These are phyloP conservation scores for Sisymbrium altissimum DNA, from an alignment of 345 rosid genomes.

Conservation along the genomic window DNA sequence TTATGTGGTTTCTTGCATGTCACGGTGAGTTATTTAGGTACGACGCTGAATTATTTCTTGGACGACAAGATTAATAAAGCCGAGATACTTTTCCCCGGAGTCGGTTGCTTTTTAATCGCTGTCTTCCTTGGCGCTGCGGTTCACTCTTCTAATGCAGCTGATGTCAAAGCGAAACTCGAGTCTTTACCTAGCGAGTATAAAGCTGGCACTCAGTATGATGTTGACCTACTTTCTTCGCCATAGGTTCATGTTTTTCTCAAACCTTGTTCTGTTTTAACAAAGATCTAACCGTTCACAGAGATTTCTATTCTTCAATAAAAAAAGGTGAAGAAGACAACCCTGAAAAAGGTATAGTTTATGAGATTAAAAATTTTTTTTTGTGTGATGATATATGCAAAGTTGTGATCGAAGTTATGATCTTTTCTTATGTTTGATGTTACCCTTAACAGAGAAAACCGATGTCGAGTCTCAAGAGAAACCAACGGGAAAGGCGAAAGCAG, in stretches of 20 bases:
- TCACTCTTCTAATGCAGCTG: constrained; percentile 72
- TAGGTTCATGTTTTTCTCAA: not conserved
- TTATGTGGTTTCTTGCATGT: constrained; percentile 12
- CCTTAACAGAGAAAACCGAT: constrained; percentile 31
- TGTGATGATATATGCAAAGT: not conserved
- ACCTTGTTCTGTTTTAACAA: not conserved
- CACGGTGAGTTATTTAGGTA: constrained; percentile 39
- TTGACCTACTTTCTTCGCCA: not conserved
- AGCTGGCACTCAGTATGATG: constrained; percentile 33
- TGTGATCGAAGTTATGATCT: not conserved
- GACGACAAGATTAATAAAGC: constrained; percentile 69
- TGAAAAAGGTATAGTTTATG: constrained; percentile 28
- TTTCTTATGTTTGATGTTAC: not conserved
- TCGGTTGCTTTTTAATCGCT: constrained; percentile 78
- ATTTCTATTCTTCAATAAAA: constrained; percentile 18
- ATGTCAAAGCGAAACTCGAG: constrained; percentile 57
- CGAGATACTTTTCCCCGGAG: constrained; percentile 73
- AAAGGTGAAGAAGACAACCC: constrained; percentile 23
- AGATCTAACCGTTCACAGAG: constrained; percentile 12
- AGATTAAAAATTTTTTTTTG: not conserved
- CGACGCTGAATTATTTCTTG: constrained; percentile 81
- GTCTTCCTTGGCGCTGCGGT: constrained; percentile 76
- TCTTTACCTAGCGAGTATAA: constrained; percentile 30
- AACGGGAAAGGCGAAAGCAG: constrained; percentile 40
- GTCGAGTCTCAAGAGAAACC: constrained; percentile 33